phyloP scores from a whole-genome alignment of 768 basidiomycete genomes.

The Amanita molliuscula region DNA sequence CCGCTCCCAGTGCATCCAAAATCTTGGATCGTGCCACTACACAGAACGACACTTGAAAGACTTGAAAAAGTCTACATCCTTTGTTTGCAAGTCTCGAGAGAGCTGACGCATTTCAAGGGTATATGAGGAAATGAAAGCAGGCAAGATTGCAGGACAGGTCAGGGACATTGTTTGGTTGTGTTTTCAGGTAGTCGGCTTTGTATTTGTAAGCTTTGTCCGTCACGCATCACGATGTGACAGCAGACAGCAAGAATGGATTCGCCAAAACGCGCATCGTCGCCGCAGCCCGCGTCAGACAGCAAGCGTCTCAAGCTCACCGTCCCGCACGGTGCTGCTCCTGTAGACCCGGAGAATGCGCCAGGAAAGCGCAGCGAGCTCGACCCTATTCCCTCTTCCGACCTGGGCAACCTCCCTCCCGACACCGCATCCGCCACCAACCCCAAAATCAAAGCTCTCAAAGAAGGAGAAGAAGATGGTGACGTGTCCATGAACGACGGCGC shows the following conservation, averaged over 20 bases:
- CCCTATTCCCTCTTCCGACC: conserved; percentile 68
- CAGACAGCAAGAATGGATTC: conserved; percentile 38
- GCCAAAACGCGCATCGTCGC: conserved; percentile 55
- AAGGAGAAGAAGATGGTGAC: conserved; percentile 57
- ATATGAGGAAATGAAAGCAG: conserved; percentile 29
- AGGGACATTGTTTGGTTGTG: background rate
- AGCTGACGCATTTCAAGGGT: conserved; percentile 30
- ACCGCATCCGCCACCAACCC: conserved; percentile 13
- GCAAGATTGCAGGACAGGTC: conserved; percentile 39
- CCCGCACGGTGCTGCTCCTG: conserved; percentile 55
- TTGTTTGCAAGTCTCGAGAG: background rate
- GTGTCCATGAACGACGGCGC: conserved; percentile 75
- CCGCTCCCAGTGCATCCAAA: too few species aligned
- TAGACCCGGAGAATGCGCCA: conserved; percentile 68
- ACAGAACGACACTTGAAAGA: too few species aligned
- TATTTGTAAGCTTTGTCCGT: background rate
- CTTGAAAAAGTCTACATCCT: too few species aligned
- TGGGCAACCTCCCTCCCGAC: conserved; percentile 60
- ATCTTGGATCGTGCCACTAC: too few species aligned
- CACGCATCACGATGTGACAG: background rate
- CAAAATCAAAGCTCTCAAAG: conserved; percentile 29
- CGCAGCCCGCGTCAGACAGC: conserved; percentile 40
- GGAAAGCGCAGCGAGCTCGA: conserved; percentile 88
- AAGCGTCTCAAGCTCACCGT: conserved; percentile 52
- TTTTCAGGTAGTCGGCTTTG: background rate